These are phyloP conservation scores for Neofusicoccum parvum DNA, from an alignment of 2,329 filamentous ascomycete species.

Conservation along the genomic window DNA sequence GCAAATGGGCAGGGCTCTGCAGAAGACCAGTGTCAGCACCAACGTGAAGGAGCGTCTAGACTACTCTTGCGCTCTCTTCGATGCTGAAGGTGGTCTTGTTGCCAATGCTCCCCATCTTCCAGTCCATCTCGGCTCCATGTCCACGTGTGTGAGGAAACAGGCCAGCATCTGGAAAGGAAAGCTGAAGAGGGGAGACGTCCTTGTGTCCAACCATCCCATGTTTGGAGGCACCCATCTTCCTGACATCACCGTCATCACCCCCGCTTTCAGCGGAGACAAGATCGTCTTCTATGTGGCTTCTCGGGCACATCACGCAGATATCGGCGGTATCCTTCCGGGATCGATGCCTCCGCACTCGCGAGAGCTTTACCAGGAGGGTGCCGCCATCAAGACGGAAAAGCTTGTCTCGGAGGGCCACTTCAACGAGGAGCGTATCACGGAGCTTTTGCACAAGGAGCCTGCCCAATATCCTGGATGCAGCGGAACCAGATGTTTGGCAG, in stretches of 20 bases:
- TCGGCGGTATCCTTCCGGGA: slow-evolving; percentile 79
- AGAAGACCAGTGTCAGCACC: slow-evolving; percentile 78
- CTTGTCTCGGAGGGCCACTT: slow-evolving; percentile 77
- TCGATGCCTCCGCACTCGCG: slow-evolving; percentile 79
- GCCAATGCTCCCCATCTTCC: slow-evolving; percentile 80
- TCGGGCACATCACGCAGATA: slow-evolving; percentile 80
- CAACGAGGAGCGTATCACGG: slow-evolving; percentile 73
- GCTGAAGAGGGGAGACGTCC: slow-evolving; percentile 75
- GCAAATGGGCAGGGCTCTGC: slow-evolving; percentile 77
- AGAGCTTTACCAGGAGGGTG: slow-evolving; percentile 59
- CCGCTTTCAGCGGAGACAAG: slow-evolving; percentile 72
- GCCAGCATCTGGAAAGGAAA: slow-evolving; percentile 79
- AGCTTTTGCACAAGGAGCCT: slow-evolving; percentile 72
- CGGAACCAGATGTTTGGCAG: slow-evolving; percentile 75
- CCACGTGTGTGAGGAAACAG: slow-evolving; percentile 78
- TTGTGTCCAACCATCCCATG: slow-evolving; percentile 83
- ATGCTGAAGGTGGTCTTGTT: slow-evolving; percentile 73
- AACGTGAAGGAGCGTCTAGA: slow-evolving; percentile 83
- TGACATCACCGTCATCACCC: slow-evolving; percentile 80
- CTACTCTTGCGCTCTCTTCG: slow-evolving; percentile 81
- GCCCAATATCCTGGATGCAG: slow-evolving; percentile 74
- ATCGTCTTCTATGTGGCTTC: slow-evolving; percentile 84
- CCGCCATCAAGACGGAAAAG: slow-evolving; percentile 61
- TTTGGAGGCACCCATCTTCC: slow-evolving; percentile 83
- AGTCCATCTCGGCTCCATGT: slow-evolving; percentile 81